These are phyloP conservation scores for Colletotrichum gloeosporioides DNA, from an alignment of 2,329 filamentous ascomycete genomes.

Conservation along the genomic window DNA sequence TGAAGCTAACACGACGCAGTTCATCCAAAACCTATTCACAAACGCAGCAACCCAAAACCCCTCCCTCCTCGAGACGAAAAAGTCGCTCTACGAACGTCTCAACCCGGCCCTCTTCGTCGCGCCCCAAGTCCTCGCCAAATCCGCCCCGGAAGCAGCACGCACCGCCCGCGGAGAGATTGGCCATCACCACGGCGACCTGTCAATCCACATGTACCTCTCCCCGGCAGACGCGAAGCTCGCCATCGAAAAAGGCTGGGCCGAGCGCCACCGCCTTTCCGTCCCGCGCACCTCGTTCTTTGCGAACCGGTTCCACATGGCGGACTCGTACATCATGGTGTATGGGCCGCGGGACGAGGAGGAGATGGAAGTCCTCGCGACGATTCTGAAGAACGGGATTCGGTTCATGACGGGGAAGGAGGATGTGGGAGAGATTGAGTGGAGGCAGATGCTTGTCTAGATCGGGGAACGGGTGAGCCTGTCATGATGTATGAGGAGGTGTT, in stretches of 20 bases:
- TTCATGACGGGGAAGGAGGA: slow-evolving; percentile 17
- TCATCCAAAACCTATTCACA: slow-evolving; percentile 9
- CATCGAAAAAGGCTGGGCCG: slow-evolving; percentile 42
- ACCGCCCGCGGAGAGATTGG: slow-evolving; percentile 34
- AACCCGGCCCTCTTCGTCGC: slow-evolving; percentile 32
- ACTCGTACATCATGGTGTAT: slow-evolving; percentile 44
- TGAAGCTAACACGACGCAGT: background rate
- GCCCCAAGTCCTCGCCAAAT: background rate
- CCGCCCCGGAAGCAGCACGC: background rate
- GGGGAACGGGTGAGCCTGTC: background rate
- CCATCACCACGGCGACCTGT: slow-evolving; percentile 45
- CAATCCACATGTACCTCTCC: slow-evolving; percentile 41
- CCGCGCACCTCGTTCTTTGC: slow-evolving; percentile 22
- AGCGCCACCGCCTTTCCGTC: slow-evolving; percentile 39
- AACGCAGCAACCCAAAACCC: slow-evolving; percentile 30
- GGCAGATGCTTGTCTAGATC: background rate
- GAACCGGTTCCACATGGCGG: slow-evolving; percentile 9
- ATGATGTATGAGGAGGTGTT: background rate
- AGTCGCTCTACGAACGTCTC: slow-evolving; percentile 37
- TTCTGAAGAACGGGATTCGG: background rate
- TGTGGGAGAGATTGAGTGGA: slow-evolving; percentile 1
- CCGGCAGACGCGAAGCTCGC: slow-evolving; percentile 40
- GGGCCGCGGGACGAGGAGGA: slow-evolving; percentile 42
- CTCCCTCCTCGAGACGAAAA: slow-evolving; percentile 27
- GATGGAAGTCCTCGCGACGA: slow-evolving; percentile 26